Base-by-base conservation (phyloP, 768 basidiomycete genomes). In the Boletus pseudo-olivaceus region DNA sequence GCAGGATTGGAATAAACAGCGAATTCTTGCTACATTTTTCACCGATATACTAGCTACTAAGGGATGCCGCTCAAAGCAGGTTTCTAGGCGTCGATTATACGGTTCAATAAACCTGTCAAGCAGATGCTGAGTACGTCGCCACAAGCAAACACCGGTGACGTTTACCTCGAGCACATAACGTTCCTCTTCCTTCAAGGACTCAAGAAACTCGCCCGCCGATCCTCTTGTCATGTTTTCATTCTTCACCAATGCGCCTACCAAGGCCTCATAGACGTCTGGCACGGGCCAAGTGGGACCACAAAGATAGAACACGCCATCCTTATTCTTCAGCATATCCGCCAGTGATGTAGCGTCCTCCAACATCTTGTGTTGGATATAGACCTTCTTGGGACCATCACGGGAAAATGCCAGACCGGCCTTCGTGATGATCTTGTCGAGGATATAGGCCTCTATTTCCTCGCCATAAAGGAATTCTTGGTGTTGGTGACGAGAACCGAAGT, bases 241-340 rank as follows among this genome's bases (percentile, higher is more conserved):
- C 67, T 84, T 83, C 27, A 80, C 80, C 57, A 98, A 75, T 3
- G 93, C 89, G 19, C 83, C 83, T 20, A 95, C 87, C 46, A 99
- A 78, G 0, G 97, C 91, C 71, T 96, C 88, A 64, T 90, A 96
- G 6, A 99, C 93, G 65, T 98, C 97, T 2, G 97, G 94, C 20
- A 98, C 96, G n/a, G 97, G 97, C 96, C 95, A 97, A 27, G 96
- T 98, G 35, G 96, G 97, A 27, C 96, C 96, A 69, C 97, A 98
- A 42, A 99, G 78, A 72, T 98, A 98, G 76, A 99, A 99, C 44
- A 85, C 90, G 32, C 92, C 93, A 39, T 80, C 64, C 57, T 85
- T 80, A 53, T 84, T 77, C 62, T 85, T 76, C 51, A 98, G 73
- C 82, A 91, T 85, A 57, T 80, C 73, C 42, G 85, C 86, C 26